phyloP scores from a whole-genome alignment of 257 asterid genomes.

The Ajuga chamaepitys region DNA sequence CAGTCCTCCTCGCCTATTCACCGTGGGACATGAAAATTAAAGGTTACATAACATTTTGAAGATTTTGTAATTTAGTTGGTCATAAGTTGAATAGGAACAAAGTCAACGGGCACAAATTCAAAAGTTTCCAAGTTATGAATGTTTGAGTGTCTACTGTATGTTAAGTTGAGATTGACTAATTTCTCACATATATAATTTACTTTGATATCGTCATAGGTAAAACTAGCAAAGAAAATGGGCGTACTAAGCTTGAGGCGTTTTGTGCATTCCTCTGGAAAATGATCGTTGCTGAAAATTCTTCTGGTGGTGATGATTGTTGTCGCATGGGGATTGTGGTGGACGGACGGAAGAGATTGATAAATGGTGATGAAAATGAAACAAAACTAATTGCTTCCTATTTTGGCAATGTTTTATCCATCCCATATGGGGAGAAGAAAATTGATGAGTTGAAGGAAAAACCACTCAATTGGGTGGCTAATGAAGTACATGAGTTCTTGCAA shows the following conservation, averaged over 20 bases:
- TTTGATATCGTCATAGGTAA: no score
- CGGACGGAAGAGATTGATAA: slow-evolving; percentile 42
- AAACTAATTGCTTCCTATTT: slow-evolving; percentile 23
- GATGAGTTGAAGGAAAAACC: slow-evolving; percentile 31
- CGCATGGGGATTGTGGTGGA: slow-evolving; percentile 62
- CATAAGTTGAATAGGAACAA: no score
- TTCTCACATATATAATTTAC: no score
- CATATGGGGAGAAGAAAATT: slow-evolving; percentile 43
- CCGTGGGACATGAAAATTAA: no score
- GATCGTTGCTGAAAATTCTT: slow-evolving; percentile 17
- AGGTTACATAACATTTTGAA: no score
- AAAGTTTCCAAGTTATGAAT: no score
- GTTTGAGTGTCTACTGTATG: no score
- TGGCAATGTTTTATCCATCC: slow-evolving; percentile 62
- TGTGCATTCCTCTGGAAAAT: slow-evolving; percentile 65
- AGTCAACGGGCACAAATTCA: no score
- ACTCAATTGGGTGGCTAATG: slow-evolving; percentile 37
- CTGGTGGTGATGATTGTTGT: slow-evolving; percentile 11
- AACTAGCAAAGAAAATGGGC: not conserved
- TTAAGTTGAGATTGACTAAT: no score
- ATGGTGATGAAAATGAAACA: slow-evolving; percentile 12
- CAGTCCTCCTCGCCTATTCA: no score
- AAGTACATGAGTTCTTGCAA: slow-evolving; percentile 34
- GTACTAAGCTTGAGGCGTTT: slow-evolving; percentile 53
- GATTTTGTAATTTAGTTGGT: no score